Evolutionary conservation across 495 filamentous ascomycete genomes (phyloP), one percentile per base, ranked within the genome.

Genomic region (Aspergillus mulundensis): DNA sequence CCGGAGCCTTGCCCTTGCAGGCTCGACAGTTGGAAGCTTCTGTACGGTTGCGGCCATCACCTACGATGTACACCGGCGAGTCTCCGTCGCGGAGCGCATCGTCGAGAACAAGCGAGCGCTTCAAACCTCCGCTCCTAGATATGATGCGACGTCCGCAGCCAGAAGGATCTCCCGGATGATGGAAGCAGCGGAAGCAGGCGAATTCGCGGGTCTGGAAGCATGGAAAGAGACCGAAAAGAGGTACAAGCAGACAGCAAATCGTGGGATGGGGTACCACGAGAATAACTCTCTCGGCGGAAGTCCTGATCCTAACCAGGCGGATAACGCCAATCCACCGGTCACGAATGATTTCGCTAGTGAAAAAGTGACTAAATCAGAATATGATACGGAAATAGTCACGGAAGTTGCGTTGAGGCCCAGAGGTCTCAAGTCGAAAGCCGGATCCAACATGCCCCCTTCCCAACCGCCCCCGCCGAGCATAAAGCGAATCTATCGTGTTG

Each of bases 131-230:
- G 71, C 74, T 6, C 72, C 75, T 1, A 70, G 72, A 21, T 76
- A 77, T 59, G 68, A 77, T 69, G 75, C 75, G 28, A 74, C 70
- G 2, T 66, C 71, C 32, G 68, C 75, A 7, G 75, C 75, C 16
- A 67, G 56, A 28, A 60, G 72, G 11, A 62, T 77, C 5, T 62
- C 70, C 2, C 61, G 63, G 1, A 75, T 76, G 72, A 70, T 75
- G 59, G 72, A 73, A 38, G 70, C 70, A 7, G 75, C 75, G 6
- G 75, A 76, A 50, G 69, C 70, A 3, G 75, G 72, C 3, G 71
- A 75, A 25, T 77, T 73, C 34, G 66, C 63, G 56, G 68, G 73
- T 0, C 30, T 75, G 46, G 70, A 67, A 4, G 73, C 72, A 23
- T 61, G 74, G 50, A 77, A 73, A 30, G 52, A 65, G n/a, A 59